Evolutionary conservation across 2,329 filamentous ascomycete genomes (phyloP).

Genomic region (Colletotrichum cuscutae): DNA sequence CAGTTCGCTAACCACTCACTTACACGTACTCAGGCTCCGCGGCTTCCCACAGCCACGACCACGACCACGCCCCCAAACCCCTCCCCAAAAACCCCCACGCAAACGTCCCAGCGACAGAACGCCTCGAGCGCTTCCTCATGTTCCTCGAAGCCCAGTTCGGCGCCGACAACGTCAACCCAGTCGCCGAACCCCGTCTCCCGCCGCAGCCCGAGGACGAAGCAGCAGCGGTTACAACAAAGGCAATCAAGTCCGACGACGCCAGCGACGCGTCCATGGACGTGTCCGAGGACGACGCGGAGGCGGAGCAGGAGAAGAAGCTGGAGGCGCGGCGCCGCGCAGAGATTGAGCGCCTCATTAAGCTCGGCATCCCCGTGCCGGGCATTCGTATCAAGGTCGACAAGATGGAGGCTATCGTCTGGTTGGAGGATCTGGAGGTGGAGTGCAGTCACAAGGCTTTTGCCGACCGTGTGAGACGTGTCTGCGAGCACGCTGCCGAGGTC

Average conservation of each 20-base stretch:
- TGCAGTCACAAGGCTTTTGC: slow-evolving; percentile 81
- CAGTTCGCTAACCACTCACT: slow-evolving; percentile 39
- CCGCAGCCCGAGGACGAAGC: slow-evolving; percentile 38
- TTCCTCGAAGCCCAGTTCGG: slow-evolving; percentile 98
- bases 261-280: slow-evolving; percentile 35
- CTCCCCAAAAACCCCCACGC: slow-evolving; percentile 76
- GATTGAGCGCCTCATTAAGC: slow-evolving; percentile 79
- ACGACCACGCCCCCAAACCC: slow-evolving; percentile 41
- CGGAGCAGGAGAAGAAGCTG: slow-evolving; percentile 50
- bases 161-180: slow-evolving; percentile 80
- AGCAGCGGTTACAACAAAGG: slow-evolving; percentile 38
- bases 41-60: slow-evolving; percentile 57
- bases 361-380: slow-evolving; percentile 92
- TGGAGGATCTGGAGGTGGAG: slow-evolving; percentile 92
- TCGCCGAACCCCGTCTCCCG: slow-evolving; percentile 71
- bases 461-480: slow-evolving; percentile 87
- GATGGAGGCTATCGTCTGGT: slow-evolving; percentile 87
- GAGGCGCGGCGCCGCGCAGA: slow-evolving; percentile 72
- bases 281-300: slow-evolving; percentile 42
- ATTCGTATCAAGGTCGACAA: slow-evolving; percentile 89
- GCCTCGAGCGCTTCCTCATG: slow-evolving; percentile 87
- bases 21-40: slow-evolving; percentile 62
- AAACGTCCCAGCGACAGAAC: slow-evolving; percentile 76
- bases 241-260: slow-evolving; percentile 41
- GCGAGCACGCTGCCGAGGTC: slow-evolving; percentile 89